These are phyloP conservation scores for Scleroderma citrinum DNA, from an alignment of 768 basidiomycete species.

Conservation along the genomic window DNA sequence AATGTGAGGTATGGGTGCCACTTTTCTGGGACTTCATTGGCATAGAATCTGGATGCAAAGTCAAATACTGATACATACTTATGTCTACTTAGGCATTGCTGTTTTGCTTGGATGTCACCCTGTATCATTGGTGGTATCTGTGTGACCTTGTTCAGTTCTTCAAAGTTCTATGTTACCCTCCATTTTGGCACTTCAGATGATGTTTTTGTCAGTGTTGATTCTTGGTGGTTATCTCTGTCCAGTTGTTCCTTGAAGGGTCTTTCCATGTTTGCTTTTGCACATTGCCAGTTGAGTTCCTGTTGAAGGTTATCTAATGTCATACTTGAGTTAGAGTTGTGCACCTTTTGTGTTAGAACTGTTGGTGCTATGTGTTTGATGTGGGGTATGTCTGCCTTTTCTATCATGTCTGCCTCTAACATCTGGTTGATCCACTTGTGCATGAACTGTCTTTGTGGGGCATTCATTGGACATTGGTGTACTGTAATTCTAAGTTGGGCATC, in stretches of 20 bases:
- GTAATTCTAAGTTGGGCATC: too few relatives aligned
- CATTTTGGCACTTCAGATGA: neutral
- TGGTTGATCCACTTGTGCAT: too few relatives aligned
- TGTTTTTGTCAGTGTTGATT: too few relatives aligned
- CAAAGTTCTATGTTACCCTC: conserved; percentile 12
- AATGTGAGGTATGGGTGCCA: conserved; percentile 15
- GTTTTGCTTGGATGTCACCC: conserved; percentile 19
- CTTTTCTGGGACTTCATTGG: too few relatives aligned
- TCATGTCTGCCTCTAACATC: too few relatives aligned
- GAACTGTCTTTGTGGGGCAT: too few relatives aligned
- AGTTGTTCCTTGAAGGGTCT: too few relatives aligned
- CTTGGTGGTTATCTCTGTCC: too few relatives aligned
- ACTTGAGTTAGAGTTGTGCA: conserved; percentile 20
- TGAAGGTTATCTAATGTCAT: conserved; percentile 31
- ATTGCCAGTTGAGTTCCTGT: conserved; percentile 23
- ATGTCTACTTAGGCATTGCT: conserved; percentile 5
- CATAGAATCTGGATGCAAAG: too few relatives aligned
- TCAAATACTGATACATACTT: too few relatives aligned
- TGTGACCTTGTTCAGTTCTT: conserved; percentile 15
- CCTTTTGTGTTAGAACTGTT: conserved; percentile 34
- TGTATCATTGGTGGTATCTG: conserved; percentile 14
- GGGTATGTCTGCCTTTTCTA: too few relatives aligned
- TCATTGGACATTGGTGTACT: too few relatives aligned
- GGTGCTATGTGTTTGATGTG: conserved; percentile 10
- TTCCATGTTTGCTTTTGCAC: neutral